Conservation (phyloP, 129 eudicot species). For the Logfia minima region DNA sequence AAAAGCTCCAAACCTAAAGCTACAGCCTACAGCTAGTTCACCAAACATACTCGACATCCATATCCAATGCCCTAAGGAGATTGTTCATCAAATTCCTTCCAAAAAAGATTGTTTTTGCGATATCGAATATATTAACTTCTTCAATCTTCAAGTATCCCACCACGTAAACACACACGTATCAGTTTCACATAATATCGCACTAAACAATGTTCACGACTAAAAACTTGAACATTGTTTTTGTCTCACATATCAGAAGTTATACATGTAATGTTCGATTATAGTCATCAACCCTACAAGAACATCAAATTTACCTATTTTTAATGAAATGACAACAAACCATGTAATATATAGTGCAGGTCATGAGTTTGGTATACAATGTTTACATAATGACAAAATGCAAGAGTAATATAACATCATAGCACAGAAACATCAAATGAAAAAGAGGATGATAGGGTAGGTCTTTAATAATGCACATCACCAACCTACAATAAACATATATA, state of each 20-base stretch:
- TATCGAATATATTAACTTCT: not conserved
- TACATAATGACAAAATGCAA: not conserved
- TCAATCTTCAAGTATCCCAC: not conserved
- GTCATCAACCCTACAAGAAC: not conserved
- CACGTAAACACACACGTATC: not conserved
- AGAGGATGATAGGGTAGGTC: not conserved
- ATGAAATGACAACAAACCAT: not conserved
- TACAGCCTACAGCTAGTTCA: too few species aligned
- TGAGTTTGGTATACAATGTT: not conserved
- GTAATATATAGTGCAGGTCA: not conserved
- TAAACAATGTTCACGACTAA: not conserved
- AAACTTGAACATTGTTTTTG: not conserved
- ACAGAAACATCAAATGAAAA: not conserved
- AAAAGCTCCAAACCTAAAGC: too few species aligned
- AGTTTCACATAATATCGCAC: not conserved
- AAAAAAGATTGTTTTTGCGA: not conserved
- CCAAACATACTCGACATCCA: too few species aligned
- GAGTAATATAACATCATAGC: not conserved
- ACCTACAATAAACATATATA: conserved; percentile 21
- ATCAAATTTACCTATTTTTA: not conserved
- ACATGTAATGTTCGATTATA: not conserved
- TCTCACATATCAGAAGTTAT: not conserved
- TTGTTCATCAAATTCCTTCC: too few species aligned
- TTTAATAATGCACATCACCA: conserved; percentile 25
- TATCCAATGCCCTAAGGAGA: too few species aligned